Conservation (phyloP, 768 basidiomycete species). For the Clitopilus passeckerianus region DNA sequence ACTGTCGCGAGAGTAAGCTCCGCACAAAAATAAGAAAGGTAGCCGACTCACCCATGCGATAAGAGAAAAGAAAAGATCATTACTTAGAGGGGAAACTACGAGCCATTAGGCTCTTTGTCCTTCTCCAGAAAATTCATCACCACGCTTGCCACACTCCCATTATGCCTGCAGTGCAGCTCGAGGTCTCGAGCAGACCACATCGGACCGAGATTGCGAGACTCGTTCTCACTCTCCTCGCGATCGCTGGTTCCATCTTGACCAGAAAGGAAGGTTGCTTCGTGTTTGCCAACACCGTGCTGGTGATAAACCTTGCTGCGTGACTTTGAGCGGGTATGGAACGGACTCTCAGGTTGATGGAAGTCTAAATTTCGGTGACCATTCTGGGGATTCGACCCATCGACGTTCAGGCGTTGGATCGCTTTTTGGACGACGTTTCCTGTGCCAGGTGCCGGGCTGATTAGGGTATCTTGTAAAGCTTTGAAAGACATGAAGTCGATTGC, state of each 20-base stretch:
- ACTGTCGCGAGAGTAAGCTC: background rate
- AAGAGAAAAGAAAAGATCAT: background rate
- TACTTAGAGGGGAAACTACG: conserved; percentile 4
- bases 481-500: conserved; percentile 78
- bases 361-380: conserved; percentile 6
- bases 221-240: conserved; percentile 24
- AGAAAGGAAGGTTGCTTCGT: conserved; percentile 51
- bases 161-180: conserved; percentile 82
- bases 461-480: conserved; percentile 78
- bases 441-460: conserved; percentile 41
- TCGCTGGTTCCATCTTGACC: conserved; percentile 9
- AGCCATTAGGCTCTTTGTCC: conserved; percentile 15
- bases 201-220: conserved; percentile 36
- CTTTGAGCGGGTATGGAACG: conserved; percentile 54
- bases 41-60: background rate
- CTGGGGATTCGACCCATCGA: conserved; percentile 6
- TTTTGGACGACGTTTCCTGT: conserved; percentile 11
- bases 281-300: conserved; percentile 55
- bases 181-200: conserved; percentile 82
- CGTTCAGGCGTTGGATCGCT: conserved; percentile 27
- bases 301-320: conserved; percentile 69
- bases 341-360: conserved; percentile 3
- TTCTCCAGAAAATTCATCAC: conserved; percentile 8
- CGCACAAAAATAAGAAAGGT: background rate
- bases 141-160: conserved; percentile 38